Base-by-base conservation (phyloP, 306 rosid genomes). In the Prunus mira region DNA sequence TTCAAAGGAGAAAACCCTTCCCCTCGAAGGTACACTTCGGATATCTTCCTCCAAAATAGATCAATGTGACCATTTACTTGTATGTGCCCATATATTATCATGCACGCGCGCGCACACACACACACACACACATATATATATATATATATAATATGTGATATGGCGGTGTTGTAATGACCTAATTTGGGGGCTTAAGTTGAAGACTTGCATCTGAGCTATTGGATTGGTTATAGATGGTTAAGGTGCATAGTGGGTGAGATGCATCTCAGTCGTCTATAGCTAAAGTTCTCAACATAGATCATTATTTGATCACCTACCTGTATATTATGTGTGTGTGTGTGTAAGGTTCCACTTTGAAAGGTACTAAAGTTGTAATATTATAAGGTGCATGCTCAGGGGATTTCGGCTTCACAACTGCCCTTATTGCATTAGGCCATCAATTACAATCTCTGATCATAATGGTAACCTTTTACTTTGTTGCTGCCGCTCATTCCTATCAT, bases 361-460 rank as follows among this genome's bases (percentile, higher is more conserved):
- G 10, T 66, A 71, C 61, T 76, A 15, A 70, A 38, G 41, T 63
- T 46, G 32, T 58, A 34, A 24, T 80, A 34, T 60, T 65, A 65
- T 87, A 94, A 91, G 98, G 89, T 94, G 97, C 88, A 90, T 90
- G 93, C 91, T 91, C 66, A 85, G 98, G 83, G 98, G 97, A 67
- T 87, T 91, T 81, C 91, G 98, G 81, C 90, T 94, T 81, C 96
- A 86, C 85, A 91, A 86, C 66, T 94, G 97, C 85, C 98, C 98
- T 46, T 86, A 88, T 66, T 94, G 97, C 96, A 67, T 91, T 70
- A 89, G 94, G 68, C 98, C 97, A 27, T 89, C 95, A 66, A 82
- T 94, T 79, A 91, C 96, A 52, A 76, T 94, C 75, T 94, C 96
- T 54, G 81, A 90, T 87, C 98, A 94, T 80, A 88, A 62, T 20